Base-by-base conservation (phyloP, 176 grass and related monocot genomes). In the Oryza glaberrima region DNA sequence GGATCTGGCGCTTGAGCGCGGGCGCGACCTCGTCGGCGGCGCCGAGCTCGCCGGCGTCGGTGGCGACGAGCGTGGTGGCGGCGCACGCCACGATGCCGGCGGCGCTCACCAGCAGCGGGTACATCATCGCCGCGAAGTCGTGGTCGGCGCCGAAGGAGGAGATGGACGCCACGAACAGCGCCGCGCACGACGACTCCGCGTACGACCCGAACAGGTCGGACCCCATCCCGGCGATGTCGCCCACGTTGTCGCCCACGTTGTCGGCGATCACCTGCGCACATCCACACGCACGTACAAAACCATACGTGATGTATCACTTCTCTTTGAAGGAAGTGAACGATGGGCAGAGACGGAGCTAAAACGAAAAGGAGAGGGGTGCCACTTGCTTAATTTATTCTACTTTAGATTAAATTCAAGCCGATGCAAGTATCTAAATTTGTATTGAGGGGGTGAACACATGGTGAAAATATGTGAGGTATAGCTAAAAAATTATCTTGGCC, bases 181-280 rank as follows among this genome's bases (percentile, higher is more conserved):
- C 95, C 10, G 92, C 95, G 65, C 92, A 97, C 2, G 95, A 89
- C 4, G 95, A 89, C 84, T 97, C 95, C n/a, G 95, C 95, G 74
- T 97, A 94, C 5, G 95, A 97, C 6, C 95, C 95, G 67, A 97
- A 97, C 71, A 97, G 88, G 77, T 94, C 92, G 0, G 90, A 97
- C 2, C 95, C 95, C 95, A 97, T 97, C 38, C 95, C 95, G 6
- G 92, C 95, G 60, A 97, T 97, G 75, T 94, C 92, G 58, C 95
- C 95, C 9, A 97, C 95, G 79, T 97, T 97, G 77, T 94, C 95
- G 0, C 95, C 95, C 10, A 94, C 95, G 35, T 97, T 94, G 80
- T 97, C 95, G 5, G 92, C 90, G 86, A 97, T 97, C 64, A 97
- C 94, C 94, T 94, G 22, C 26, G 17, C 51, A 43, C 40, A 5